A percentile compares a stretch with the other conserved stretches of the same genome.
These are phyloP conservation scores for Aquilaria agallochum DNA, from an alignment of 441 rosid species.

Conservation along the genomic window DNA sequence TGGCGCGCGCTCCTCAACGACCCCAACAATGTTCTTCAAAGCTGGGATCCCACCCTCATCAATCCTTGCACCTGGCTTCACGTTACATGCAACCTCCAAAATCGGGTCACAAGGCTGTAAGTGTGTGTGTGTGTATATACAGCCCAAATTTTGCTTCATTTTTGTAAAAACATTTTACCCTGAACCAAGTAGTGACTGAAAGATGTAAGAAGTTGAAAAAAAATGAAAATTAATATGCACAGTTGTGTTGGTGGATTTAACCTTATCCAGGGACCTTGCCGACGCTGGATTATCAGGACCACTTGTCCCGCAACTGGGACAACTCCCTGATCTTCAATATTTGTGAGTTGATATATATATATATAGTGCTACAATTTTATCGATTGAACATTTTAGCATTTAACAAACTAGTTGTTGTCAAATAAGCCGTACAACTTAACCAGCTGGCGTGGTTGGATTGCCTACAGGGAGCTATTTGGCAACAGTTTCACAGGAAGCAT, in stretches of 20 bases:
- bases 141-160: not conserved
- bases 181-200: no score
- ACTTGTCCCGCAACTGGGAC: slow-evolving; percentile 36
- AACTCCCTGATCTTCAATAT: slow-evolving; percentile 33
- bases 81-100: slow-evolving; percentile 22
- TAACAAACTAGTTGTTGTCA: no score
- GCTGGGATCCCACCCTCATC: slow-evolving; percentile 35
- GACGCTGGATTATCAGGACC: slow-evolving; percentile 35
- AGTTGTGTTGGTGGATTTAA: not conserved
- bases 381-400: not conserved
- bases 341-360: slow-evolving; percentile 26
- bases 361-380: no score
- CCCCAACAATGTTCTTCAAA: slow-evolving; percentile 25
- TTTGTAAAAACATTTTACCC: no score
- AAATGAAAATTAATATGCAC: no score
- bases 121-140: not conserved
- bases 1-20: slow-evolving; percentile 27
- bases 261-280: slow-evolving; percentile 43
- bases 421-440: no score
- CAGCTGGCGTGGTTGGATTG: not conserved
- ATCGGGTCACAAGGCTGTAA: slow-evolving; percentile 28
- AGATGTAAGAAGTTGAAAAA: no score
- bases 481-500: slow-evolving; percentile 32
- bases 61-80: slow-evolving; percentile 51
- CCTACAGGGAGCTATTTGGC: slow-evolving; percentile 19